Conservation (phyloP, 164 flowering plant species). For the Cinnamomum micranthum region DNA sequence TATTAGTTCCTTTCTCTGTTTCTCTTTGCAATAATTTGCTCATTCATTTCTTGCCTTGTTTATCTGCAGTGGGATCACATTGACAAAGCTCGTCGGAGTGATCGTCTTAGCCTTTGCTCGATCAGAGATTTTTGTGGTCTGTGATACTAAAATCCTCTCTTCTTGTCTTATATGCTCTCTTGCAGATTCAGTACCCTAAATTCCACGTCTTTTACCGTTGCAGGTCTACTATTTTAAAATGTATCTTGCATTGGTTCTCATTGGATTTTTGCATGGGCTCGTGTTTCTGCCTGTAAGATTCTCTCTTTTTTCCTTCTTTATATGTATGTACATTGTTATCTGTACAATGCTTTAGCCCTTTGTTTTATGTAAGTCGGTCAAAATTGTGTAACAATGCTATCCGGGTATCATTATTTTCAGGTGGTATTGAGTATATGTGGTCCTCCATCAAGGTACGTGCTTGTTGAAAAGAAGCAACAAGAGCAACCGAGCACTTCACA, state of each 20-base stretch:
- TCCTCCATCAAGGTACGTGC: constrained; percentile 52
- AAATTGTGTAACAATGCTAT: background rate
- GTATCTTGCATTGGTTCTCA: constrained; percentile 82
- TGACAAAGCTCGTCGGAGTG: constrained; percentile 95
- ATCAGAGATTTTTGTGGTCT: constrained; percentile 94
- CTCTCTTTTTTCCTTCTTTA: background rate
- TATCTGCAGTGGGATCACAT: constrained; percentile 83
- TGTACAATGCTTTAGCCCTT: background rate
- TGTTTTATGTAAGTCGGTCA: background rate
- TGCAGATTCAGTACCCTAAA: background rate
- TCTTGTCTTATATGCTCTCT: background rate
- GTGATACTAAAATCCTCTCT: constrained; percentile 6
- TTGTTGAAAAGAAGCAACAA: constrained; percentile 14
- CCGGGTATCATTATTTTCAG: constrained; percentile 30
- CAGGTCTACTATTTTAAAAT: constrained; percentile 98
- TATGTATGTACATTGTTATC: background rate
- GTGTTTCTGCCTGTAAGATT: constrained; percentile 80
- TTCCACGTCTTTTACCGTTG: constrained; percentile 13
- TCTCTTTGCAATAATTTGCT: background rate
- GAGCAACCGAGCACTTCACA: constrained; percentile 4
- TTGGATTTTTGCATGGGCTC: constrained; percentile 91
- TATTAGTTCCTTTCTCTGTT: background rate
- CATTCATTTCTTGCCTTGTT: background rate
- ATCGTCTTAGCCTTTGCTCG: constrained; percentile 76
- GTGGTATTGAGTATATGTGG: constrained; percentile 72